These are phyloP conservation scores for Albugo candida DNA, from an alignment of 352 stramenopile genomes.

Conservation along the genomic window DNA sequence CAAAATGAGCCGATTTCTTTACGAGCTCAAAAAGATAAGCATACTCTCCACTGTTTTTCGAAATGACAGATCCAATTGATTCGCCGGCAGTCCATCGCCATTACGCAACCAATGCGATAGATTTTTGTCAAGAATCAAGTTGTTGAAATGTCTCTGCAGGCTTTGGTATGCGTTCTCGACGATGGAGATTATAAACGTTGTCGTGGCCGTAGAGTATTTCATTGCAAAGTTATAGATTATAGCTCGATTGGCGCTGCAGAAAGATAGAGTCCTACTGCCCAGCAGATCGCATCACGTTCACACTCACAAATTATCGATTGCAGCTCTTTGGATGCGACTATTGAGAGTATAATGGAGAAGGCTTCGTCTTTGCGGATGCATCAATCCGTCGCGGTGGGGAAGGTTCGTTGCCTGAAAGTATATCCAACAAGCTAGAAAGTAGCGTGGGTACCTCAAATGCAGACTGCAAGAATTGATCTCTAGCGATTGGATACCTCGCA, in stretches of 20 bases:
- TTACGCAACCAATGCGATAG: constrained; percentile 42
- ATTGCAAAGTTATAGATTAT: constrained; percentile 30
- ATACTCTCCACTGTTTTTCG: constrained; percentile 53
- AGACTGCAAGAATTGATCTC: constrained; percentile 45
- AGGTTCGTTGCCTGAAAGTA: constrained; percentile 10
- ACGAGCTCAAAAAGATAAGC: constrained; percentile 76
- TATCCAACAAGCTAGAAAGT: constrained; percentile 15
- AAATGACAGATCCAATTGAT: constrained; percentile 11
- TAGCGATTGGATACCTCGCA: constrained; percentile 29
- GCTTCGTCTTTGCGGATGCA: too few relatives aligned
- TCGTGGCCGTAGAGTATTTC: constrained; percentile 40
- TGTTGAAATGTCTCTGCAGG: too few relatives aligned
- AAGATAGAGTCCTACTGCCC: too few relatives aligned
- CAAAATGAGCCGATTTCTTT: constrained; percentile 74
- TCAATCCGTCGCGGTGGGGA: too few relatives aligned
- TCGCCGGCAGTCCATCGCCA: constrained; percentile 10
- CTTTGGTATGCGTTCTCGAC: constrained; percentile 12
- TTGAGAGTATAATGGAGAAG: too few relatives aligned
- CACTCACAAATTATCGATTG: too few relatives aligned
- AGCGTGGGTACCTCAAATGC: constrained; percentile 37
- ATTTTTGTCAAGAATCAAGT: constrained; percentile 61
- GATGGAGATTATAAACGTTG: constrained; percentile 29
- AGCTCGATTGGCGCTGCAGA: too few relatives aligned
- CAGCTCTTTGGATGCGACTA: too few relatives aligned
- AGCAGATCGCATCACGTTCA: too few relatives aligned